These are phyloP conservation scores for Fragilariopsis cylindrus DNA, from an alignment of 108 stramenopile genomes.

Conservation along the genomic window DNA sequence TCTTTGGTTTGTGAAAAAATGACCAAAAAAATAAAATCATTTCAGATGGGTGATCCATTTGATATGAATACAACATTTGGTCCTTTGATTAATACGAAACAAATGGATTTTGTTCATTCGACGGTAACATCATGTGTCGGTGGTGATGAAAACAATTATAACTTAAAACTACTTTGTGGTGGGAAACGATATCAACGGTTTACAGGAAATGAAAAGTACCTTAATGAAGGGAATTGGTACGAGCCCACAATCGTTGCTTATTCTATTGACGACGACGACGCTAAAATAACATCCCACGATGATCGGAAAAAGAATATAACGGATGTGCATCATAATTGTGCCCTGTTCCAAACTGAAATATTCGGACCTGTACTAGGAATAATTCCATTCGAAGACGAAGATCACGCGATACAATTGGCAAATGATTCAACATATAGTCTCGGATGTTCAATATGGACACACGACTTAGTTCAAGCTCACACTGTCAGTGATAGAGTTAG, in stretches of 20 bases:
- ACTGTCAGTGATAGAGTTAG: conserved; percentile 39
- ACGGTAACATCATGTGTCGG: not conserved
- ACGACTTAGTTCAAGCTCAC: conserved; percentile 39
- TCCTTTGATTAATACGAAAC: conserved; percentile 36
- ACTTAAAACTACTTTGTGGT: conserved; percentile 17
- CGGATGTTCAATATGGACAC: conserved; percentile 55
- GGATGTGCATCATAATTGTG: conserved; percentile 4
- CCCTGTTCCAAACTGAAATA: conserved; percentile 18
- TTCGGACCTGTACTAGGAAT: conserved; percentile 55
- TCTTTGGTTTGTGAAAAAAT: conserved; percentile 36
- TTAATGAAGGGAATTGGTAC: conserved; percentile 28
- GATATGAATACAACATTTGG: conserved; percentile 37
- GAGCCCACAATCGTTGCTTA: conserved; percentile 28
- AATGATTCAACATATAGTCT: conserved; percentile 65
- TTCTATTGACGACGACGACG: not conserved
- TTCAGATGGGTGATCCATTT: conserved; percentile 48
- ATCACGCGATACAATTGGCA: conserved; percentile 59
- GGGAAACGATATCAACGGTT: conserved; percentile 22
- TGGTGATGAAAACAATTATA: not conserved
- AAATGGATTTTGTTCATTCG: conserved; percentile 37
- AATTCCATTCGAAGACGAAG: conserved; percentile 39
- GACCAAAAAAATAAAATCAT: conserved; percentile 33
- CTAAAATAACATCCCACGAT: not conserved
- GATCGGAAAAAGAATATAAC: conserved; percentile 6
- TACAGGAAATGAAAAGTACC: not conserved